Base-by-base conservation (phyloP, 2,329 filamentous ascomycete genomes). In the Sclerotinia glacialis region DNA sequence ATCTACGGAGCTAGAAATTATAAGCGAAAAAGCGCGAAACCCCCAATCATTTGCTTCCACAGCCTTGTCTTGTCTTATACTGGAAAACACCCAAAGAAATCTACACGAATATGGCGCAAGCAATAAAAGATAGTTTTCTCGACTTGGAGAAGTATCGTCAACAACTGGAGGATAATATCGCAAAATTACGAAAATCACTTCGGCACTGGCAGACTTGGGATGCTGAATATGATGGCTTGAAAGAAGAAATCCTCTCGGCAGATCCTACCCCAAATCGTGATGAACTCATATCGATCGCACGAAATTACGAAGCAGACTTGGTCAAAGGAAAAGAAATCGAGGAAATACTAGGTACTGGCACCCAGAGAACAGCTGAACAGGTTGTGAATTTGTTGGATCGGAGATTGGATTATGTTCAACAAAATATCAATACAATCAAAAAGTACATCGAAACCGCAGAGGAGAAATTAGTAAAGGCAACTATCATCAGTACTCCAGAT, bases 151-250 rank as follows among this genome's bases (percentile, higher is more conserved):
- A 85, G 69, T 91, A 94, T 74, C 86, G 91, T 21, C 81, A 85
- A 71, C 83, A 88, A 68, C 87, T 98, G 9, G 91, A 97, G 77
- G 84, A 87, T 47, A 92, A 89, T 70, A 84, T 96, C 56, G 80
- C 83, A 60, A 87, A 92, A 76, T 84, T 98, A 26, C 86, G 86
- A 65, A 86, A 89, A 74, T 88, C 90, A 8, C 83, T 98, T 64
- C 87, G 88, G 69, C 89, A 96, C 79, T 99, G 94, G 94, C 90
- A 91, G 70, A 89, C 88, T 65, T 96, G 91, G 86, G 93, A 96
- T 76, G 87, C 90, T 58, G 94, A 98, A 77, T 98, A 98, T 78
- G 92, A 97, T 76, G 86, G 89, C 31, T 83, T 98, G 69, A 93
- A 91, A 76, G 92, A 96, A 76, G 92, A 96, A 74, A 85, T 98